phyloP scores from a whole-genome alignment of 305 asterid genomes.

The Solanum chacoense region DNA sequence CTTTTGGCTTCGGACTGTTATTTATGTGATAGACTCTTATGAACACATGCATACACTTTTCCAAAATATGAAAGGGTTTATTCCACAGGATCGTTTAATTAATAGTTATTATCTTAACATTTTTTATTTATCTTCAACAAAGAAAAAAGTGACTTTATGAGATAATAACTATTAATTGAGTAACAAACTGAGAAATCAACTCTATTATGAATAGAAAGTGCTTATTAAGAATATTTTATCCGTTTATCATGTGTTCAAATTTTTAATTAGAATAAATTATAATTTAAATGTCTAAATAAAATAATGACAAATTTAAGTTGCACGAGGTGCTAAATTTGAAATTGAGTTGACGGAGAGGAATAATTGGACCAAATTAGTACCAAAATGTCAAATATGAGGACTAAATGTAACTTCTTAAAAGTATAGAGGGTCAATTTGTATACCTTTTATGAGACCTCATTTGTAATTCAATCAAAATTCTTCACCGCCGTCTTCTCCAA shows the following conservation, averaged over 20 bases:
- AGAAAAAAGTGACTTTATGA: no score
- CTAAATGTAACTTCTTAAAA: neutral
- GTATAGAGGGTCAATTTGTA: neutral
- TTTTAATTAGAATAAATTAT: no score
- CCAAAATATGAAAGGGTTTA: no score
- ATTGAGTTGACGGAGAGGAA: neutral
- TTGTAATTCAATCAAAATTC: neutral
- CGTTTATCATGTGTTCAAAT: no score
- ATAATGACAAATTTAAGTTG: neutral
- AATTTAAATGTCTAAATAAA: neutral
- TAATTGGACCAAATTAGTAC: neutral
- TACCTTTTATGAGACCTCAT: neutral
- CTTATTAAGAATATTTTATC: no score
- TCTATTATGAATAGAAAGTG: no score
- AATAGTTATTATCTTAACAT: no score
- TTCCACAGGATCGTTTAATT: fast-evolving
- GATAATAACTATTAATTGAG: no score
- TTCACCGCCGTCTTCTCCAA: neutral
- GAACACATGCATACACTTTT: neutral
- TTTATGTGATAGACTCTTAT: neutral
- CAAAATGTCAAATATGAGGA: neutral
- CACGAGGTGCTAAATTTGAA: neutral
- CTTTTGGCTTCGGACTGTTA: no score
- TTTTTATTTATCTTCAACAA: no score
- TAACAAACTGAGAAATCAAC: fast-evolving